Percentiles rank a stretch among this genome's conserved stretches.
These are phyloP conservation scores for Coemansia sp. DNA, from an alignment of 192 early-diverging fungal genomes.

Conservation along the genomic window DNA sequence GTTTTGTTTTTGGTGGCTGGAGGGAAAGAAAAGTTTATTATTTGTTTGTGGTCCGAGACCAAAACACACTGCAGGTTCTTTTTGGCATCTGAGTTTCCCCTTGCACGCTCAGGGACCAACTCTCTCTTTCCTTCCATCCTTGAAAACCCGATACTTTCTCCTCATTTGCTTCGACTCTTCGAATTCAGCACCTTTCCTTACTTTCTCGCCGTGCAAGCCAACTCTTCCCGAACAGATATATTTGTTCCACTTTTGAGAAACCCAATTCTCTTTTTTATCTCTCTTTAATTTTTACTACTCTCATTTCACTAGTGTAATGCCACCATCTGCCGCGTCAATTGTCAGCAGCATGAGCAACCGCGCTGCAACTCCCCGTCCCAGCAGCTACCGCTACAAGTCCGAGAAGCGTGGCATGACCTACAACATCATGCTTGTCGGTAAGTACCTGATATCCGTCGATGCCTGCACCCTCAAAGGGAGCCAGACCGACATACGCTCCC, in stretches of 20 bases:
- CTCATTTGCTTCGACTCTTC: neutral
- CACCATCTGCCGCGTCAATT: slow-evolving; percentile 53
- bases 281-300: slow-evolving; percentile 10
- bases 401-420: slow-evolving; percentile 95
- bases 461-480: too few species aligned
- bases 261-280: slow-evolving; percentile 2
- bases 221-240: too few species aligned
- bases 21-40: neutral
- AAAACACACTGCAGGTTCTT: neutral
- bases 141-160: neutral
- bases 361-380: slow-evolving; percentile 47
- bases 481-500: too few species aligned
- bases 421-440: slow-evolving; percentile 96
- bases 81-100: neutral
- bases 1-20: neutral
- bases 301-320: slow-evolving; percentile 23
- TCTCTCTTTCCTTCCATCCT: neutral
- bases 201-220: neutral
- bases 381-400: slow-evolving; percentile 80
- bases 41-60: slow-evolving; percentile 3
- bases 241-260: too few species aligned
- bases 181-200: neutral
- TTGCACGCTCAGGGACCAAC: neutral
- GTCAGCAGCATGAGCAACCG: slow-evolving; percentile 49
- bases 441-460: neutral